Base-by-base conservation (phyloP, 2,329 filamentous ascomycete species). In the Arachnomyces sp. region DNA sequence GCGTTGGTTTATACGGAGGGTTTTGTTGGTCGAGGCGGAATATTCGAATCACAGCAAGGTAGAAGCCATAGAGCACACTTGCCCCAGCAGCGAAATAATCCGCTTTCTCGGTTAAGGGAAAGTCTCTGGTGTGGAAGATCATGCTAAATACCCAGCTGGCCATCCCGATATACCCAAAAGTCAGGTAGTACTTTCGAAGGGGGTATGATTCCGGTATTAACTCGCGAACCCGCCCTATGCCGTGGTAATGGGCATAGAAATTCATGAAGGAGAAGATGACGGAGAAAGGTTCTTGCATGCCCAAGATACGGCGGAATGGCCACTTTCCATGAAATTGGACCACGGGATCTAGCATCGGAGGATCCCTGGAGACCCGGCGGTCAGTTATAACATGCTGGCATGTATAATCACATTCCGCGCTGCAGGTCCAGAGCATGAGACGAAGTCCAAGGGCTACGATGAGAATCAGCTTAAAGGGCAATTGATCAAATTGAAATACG, bases 301-400 rank as follows among this genome's bases (percentile, higher is more conserved):
- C 92, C 39, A 93, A 66, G 56, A 95, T 75, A 50, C 92, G 84
- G 62, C 81, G 73, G 67, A 98, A 98, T 30, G 92, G 92, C 92
- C 92, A 98, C 75, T 98, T 98, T 25, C 92, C 92, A 68, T 98
- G 88, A 71, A 89, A 98, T 67, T 98, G 92, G 42, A 90, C 81
- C 36, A 95, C 65, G 8, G 80, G 75, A 20, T 78, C 63, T 47
- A 76, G 67, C 68, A 80, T 79, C 1, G 76, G 76, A 28, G 77
- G 76, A 44, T 78, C 74, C 47, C 75, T 70, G 17, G 76, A 68
- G 49, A 88, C 66, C 48, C 90, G 86, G 43, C 68, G 67, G 52
- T 77, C 66, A 42, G 92, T 96, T 44, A 93, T 74, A 60, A 94
- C 82, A 72, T 94, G 90, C 63, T 98, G 92, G 72, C 92, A 98